phyloP scores from a whole-genome alignment of 805 yeast species.

The Yarrowia sp. region DNA sequence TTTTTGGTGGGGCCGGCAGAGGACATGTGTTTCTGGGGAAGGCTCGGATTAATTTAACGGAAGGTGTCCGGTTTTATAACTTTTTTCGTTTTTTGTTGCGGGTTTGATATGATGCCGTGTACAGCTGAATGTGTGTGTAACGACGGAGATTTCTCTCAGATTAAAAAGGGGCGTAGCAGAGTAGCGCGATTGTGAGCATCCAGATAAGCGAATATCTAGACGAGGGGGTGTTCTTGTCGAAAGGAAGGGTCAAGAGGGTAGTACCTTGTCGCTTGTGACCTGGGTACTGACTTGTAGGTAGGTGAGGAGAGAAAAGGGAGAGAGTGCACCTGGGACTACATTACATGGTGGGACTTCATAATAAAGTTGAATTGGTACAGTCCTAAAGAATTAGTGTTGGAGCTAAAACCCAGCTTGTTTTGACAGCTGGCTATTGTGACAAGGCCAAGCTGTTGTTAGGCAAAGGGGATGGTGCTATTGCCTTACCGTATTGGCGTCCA shows the following conservation, averaged over 20 bases:
- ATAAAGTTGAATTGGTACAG: not conserved
- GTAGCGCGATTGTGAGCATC: constrained; percentile 19
- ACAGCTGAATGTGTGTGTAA: not conserved
- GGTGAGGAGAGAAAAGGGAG: not conserved
- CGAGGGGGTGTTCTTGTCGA: not conserved
- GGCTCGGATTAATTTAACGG: not conserved
- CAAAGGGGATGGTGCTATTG: too few relatives aligned
- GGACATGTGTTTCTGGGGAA: not conserved
- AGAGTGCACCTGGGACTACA: not conserved
- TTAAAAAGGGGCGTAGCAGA: constrained; percentile 13
- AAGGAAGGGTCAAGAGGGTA: not conserved
- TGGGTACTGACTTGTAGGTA: constrained; percentile 18
- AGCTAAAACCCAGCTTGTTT: not conserved
- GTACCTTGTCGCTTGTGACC: constrained; percentile 19
- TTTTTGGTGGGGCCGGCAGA: constrained; percentile 11
- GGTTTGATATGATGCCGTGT: not conserved
- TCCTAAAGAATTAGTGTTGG: not conserved
- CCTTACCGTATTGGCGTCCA: too few relatives aligned
- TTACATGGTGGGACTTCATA: not conserved
- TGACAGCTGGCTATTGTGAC: not conserved
- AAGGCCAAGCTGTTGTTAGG: too few relatives aligned
- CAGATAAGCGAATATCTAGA: constrained; percentile 24
- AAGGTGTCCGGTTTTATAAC: not conserved
- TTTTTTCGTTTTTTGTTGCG: not conserved
- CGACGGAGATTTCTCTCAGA: constrained; percentile 25